Percentiles rank a stretch among this genome's conserved stretches.
Conservation (phyloP, 371 early-diverging fungal genomes). For the Lichtheimia ramosa region DNA sequence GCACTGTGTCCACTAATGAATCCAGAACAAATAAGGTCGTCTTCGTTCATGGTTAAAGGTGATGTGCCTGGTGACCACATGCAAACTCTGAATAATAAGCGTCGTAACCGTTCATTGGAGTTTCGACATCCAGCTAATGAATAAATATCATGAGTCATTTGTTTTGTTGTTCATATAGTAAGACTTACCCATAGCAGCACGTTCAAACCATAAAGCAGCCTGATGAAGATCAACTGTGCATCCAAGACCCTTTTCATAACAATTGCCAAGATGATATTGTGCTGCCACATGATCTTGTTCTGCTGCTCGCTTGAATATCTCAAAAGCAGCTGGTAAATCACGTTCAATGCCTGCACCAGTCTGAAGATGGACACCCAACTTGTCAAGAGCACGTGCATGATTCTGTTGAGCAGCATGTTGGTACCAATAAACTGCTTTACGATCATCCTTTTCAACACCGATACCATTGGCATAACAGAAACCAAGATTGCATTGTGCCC, state of each 20-base stretch:
- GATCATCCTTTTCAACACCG: slow-evolving; percentile 56
- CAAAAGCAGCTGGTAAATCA: slow-evolving; percentile 55
- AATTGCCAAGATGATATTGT: slow-evolving; percentile 67
- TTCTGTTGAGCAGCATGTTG: slow-evolving; percentile 62
- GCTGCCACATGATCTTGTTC: slow-evolving; percentile 63
- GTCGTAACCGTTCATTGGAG: slow-evolving; percentile 53
- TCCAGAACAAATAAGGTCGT: slow-evolving; percentile 39
- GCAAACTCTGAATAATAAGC: slow-evolving; percentile 48
- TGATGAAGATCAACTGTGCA: slow-evolving; percentile 54
- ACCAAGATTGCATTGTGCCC: slow-evolving; percentile 83
- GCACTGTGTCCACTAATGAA: slow-evolving; percentile 48
- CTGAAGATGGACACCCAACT: slow-evolving; percentile 76
- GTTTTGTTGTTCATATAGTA: slow-evolving; percentile 8
- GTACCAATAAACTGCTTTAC: slow-evolving; percentile 70
- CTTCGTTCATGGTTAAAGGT: slow-evolving; percentile 21
- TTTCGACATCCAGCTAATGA: slow-evolving; percentile 54
- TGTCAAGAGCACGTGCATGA: slow-evolving; percentile 75
- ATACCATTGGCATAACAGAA: slow-evolving; percentile 82
- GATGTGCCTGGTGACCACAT: slow-evolving; percentile 35
- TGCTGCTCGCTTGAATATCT: slow-evolving; percentile 63
- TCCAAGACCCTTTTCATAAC: slow-evolving; percentile 69
- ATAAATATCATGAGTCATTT: not conserved
- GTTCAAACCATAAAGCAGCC: slow-evolving; percentile 68
- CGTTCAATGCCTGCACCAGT: slow-evolving; percentile 69
- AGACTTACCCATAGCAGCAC: slow-evolving; percentile 57